These are phyloP conservation scores for Aspergillus quadrilineatus DNA, from an alignment of 2,329 filamentous ascomycete genomes.

Conservation along the genomic window DNA sequence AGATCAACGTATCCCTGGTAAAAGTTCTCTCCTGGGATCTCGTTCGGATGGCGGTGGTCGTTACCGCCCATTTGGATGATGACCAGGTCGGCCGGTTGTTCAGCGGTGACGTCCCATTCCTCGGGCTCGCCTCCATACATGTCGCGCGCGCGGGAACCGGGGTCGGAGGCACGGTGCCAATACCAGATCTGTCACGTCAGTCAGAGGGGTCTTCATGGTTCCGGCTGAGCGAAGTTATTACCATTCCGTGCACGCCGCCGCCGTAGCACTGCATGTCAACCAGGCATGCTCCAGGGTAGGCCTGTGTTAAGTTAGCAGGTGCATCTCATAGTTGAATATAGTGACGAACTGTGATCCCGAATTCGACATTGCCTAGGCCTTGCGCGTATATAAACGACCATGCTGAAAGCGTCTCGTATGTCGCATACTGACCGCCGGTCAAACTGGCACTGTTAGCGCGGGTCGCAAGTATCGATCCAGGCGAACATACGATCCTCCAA, in stretches of 20 bases:
- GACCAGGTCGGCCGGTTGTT: constrained; percentile 40
- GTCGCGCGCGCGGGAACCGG: constrained; percentile 46
- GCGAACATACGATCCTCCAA: constrained; percentile 42
- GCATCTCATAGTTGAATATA: no score
- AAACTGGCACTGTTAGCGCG: constrained; percentile 42
- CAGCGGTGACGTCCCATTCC: constrained; percentile 25
- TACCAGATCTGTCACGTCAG: constrained; percentile 46
- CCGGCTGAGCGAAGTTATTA: constrained; percentile 9
- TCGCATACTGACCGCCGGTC: constrained; percentile 57
- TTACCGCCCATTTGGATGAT: constrained; percentile 51
- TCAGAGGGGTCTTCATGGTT: background rate
- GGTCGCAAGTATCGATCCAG: background rate
- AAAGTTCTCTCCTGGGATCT: constrained; percentile 41
- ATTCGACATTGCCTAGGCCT: constrained; percentile 60
- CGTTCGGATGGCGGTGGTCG: constrained; percentile 45
- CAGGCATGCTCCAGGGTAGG: constrained; percentile 60
- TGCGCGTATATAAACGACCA: constrained; percentile 58
- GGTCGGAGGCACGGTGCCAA: constrained; percentile 60
- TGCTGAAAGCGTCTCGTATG: constrained; percentile 58
- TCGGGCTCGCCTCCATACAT: constrained; percentile 43
- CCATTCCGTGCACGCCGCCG: constrained; percentile 50
- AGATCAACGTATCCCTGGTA: constrained; percentile 43
- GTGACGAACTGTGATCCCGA: constrained; percentile 49
- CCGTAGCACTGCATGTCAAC: constrained; percentile 58
- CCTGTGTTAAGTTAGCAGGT: constrained; percentile 17